phyloP scores from a whole-genome alignment of 75 land plant genomes.

The Picea glauca region DNA sequence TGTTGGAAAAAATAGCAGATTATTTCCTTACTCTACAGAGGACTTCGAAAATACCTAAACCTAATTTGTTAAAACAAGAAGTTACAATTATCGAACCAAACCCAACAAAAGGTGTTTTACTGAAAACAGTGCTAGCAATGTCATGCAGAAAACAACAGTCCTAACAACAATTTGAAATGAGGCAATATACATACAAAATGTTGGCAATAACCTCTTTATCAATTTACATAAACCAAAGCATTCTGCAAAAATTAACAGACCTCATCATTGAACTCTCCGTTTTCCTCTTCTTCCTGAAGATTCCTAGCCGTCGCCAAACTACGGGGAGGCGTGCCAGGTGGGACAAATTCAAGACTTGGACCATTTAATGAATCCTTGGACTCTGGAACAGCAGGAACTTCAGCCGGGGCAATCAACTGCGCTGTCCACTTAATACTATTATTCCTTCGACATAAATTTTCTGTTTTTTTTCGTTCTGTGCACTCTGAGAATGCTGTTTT shows the following conservation, averaged over 20 bases:
- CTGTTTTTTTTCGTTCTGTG: conserved; percentile 6
- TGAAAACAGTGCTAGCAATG: no score
- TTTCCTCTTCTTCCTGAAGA: neutral
- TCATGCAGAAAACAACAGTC: no score
- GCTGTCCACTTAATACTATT: neutral
- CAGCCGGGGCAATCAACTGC: neutral
- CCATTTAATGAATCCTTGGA: neutral
- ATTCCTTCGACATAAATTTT: conserved; percentile 2
- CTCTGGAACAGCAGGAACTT: neutral
- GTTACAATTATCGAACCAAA: neutral
- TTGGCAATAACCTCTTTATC: neutral
- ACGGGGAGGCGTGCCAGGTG: neutral
- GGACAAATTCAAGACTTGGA: neutral
- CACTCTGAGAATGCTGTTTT: neutral
- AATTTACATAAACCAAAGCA: neutral
- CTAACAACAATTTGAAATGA: no score
- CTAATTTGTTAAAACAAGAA: neutral
- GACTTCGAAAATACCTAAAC: neutral
- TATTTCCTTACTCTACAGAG: neutral
- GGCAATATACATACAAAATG: neutral
- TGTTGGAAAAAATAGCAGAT: conserved; percentile 8
- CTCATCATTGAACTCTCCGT: conserved; percentile 4
- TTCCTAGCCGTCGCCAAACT: neutral
- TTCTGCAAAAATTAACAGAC: neutral
- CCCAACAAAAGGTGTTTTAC: neutral